These are phyloP conservation scores for Trichoderma gamsii DNA, from an alignment of 495 filamentous ascomycete species.

Conservation along the genomic window DNA sequence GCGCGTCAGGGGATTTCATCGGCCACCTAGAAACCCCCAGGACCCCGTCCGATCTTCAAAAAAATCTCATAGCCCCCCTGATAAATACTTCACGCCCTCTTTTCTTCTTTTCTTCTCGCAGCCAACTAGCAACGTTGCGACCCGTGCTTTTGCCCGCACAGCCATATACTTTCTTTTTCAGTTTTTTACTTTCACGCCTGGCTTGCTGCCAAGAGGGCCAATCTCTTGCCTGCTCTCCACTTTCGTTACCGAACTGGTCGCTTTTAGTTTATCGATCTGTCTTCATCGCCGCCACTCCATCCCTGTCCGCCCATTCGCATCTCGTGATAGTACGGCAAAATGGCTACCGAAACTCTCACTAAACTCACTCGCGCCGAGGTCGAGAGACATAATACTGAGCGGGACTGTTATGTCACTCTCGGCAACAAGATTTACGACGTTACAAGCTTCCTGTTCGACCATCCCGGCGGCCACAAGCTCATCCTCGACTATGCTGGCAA, in stretches of 20 bases:
- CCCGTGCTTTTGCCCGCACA: background rate
- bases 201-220: background rate
- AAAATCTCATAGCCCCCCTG: conserved; percentile 2
- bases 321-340: conserved; percentile 21
- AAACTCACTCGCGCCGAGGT: conserved; percentile 75
- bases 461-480: conserved; percentile 85
- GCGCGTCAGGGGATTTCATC: background rate
- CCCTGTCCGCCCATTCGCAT: background rate
- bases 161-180: background rate
- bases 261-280: background rate
- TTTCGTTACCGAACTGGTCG: background rate
- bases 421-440: conserved; percentile 92
- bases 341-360: conserved; percentile 59
- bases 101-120: background rate
- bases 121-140: background rate
- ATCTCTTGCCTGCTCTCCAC: background rate
- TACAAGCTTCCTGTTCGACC: conserved; percentile 77
- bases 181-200: background rate
- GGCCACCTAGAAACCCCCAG: background rate
- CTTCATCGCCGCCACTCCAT: background rate
- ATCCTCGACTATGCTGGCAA: conserved; percentile 86
- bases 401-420: conserved; percentile 90
- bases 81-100: background rate
- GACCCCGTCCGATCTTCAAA: conserved; percentile 8
- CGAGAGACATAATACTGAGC: conserved; percentile 65